A percentile compares a stretch with the other conserved stretches of the same genome.
phyloP scores from a whole-genome alignment of 352 stramenopile species.

The Phytophthora colocasiae region DNA sequence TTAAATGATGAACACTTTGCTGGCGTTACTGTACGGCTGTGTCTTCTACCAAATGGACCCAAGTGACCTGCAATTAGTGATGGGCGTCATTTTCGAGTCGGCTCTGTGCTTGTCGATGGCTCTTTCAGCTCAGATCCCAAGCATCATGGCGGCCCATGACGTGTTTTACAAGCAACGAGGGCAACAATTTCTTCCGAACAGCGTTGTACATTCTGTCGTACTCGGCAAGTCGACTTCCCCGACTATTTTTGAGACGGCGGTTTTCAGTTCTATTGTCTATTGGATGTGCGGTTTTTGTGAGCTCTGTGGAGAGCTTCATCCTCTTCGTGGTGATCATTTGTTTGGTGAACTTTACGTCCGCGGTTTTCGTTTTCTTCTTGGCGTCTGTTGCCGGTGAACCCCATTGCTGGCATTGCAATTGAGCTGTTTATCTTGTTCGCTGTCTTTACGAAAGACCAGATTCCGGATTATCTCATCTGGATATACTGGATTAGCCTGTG shows the following conservation, averaged over 20 bases:
- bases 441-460: conserved; percentile 25
- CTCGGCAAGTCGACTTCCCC: conserved; percentile 17
- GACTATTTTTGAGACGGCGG: conserved; percentile 13
- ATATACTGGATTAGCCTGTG: conserved; percentile 28
- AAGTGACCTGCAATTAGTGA: conserved; percentile 11
- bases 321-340: too few relatives aligned
- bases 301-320: too few relatives aligned
- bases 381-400: too few relatives aligned
- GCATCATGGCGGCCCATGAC: conserved; percentile 17
- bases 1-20: conserved; percentile 23
- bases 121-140: conserved; percentile 15
- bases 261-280: conserved; percentile 24
- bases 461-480: conserved; percentile 30
- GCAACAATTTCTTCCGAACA: conserved; percentile 26
- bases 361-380: too few relatives aligned
- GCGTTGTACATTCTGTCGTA: conserved; percentile 25
- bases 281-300: too few relatives aligned
- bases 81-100: conserved; percentile 28
- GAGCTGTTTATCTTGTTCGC: conserved; percentile 22
- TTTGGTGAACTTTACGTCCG: too few relatives aligned
- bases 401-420: conserved; percentile 2
- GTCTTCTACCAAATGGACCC: conserved; percentile 34
- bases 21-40: conserved; percentile 24
- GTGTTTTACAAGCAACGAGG: conserved; percentile 34
- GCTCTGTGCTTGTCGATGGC: conserved; percentile 24